A percentile compares a stretch with the other conserved stretches of the same genome.
Conservation (phyloP, 805 yeast species). For the Wickerhamomyces bovis region DNA sequence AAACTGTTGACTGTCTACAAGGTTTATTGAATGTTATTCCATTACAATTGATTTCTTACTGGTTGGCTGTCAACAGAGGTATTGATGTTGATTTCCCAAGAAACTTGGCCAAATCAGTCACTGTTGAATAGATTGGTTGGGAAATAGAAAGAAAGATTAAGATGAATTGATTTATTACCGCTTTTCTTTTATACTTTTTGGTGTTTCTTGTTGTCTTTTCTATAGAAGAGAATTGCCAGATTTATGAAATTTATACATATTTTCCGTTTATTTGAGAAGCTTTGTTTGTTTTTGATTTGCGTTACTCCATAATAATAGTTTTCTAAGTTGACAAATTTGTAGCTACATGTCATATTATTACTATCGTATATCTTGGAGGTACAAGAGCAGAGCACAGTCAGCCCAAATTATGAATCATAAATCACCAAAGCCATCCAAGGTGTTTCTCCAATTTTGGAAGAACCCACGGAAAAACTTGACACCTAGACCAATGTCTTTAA, state of each 20-base stretch:
- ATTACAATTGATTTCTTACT: conserved; percentile 90
- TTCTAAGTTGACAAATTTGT: neutral
- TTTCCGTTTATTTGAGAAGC: neutral
- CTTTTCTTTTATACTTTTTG: neutral
- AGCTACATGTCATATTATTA: too few species aligned
- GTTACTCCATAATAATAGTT: neutral
- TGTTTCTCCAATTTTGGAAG: conserved; percentile 59
- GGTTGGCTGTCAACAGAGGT: conserved; percentile 93
- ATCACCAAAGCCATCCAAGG: conserved; percentile 47
- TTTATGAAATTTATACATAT: neutral
- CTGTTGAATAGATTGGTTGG: conserved; percentile 55
- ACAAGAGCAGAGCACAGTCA: too few species aligned
- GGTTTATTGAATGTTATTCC: conserved; percentile 94
- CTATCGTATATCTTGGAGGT: too few species aligned
- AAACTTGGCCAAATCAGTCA: conserved; percentile 96
- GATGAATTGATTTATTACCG: neutral
- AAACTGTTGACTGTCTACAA: conserved; percentile 95
- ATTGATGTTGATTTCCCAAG: conserved; percentile 98
- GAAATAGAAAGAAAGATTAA: neutral
- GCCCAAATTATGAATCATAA: conserved; percentile 27
- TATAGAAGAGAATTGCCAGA: neutral
- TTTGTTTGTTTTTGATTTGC: too few species aligned
- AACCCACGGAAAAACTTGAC: conserved; percentile 67
- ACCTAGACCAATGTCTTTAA: conserved; percentile 71
- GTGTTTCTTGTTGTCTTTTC: neutral